A percentile compares a stretch with the other conserved stretches of the same genome.
Evolutionary conservation across 345 rosid species (phyloP).

Genomic region (Brassica cretica): DNA sequence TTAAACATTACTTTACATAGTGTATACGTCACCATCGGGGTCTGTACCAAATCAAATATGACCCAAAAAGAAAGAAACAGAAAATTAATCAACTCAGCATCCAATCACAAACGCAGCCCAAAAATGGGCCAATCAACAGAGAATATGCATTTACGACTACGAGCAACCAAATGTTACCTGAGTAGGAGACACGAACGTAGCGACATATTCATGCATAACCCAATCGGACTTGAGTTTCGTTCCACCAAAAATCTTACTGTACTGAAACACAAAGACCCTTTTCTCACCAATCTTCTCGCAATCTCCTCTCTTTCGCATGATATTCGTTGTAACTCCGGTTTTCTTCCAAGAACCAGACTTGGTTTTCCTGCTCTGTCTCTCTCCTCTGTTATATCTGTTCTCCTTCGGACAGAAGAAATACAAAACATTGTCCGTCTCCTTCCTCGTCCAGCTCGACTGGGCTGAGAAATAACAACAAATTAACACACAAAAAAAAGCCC

Average conservation of each 20-base stretch:
- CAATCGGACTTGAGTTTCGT: conserved; percentile 27
- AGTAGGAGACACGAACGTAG: conserved; percentile 5
- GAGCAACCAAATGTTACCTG: not conserved
- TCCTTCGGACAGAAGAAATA: conserved; percentile 7
- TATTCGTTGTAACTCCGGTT: conserved; percentile 27
- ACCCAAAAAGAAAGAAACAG: not conserved
- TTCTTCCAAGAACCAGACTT: conserved; percentile 27
- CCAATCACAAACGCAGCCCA: not conserved
- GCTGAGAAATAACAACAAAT: not conserved
- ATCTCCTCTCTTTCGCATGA: conserved; percentile 11
- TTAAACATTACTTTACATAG: conserved; percentile 44
- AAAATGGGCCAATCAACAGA: not conserved
- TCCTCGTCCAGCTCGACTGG: not conserved
- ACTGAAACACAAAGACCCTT: conserved; percentile 48
- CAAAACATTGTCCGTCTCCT: not conserved
- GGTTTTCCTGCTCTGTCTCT: conserved; percentile 2
- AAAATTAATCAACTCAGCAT: not conserved
- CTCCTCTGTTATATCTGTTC: conserved; percentile 24
- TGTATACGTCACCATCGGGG: not conserved
- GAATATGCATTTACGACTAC: not conserved
- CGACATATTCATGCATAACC: conserved; percentile 39
- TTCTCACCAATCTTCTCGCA: conserved; percentile 41
- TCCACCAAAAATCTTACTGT: not conserved
- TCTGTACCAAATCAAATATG: conserved; percentile 6
- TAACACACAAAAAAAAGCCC: not conserved